Evolutionary conservation across 352 stramenopile genomes (phyloP).

Genomic region (Hyaloperonospora brassicae): DNA sequence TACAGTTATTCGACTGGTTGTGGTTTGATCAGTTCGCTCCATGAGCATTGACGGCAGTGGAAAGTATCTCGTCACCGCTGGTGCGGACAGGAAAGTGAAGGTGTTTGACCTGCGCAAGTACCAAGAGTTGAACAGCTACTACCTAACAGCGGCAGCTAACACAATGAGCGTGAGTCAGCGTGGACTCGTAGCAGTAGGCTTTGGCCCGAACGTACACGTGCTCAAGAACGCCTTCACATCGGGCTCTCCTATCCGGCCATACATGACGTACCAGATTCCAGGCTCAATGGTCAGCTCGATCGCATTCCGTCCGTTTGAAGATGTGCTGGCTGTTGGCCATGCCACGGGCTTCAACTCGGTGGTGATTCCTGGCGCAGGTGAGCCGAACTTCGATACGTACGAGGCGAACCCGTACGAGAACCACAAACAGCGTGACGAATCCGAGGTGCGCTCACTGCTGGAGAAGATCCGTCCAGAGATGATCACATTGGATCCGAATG

Average conservation of each 20-base stretch:
- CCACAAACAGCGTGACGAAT: slow-evolving; percentile 93
- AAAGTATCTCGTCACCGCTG: slow-evolving; percentile 94
- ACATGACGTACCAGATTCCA: slow-evolving; percentile 88
- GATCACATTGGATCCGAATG: slow-evolving; percentile 94
- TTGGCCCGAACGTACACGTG: slow-evolving; percentile 87
- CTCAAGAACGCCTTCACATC: slow-evolving; percentile 86
- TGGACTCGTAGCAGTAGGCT: slow-evolving; percentile 91
- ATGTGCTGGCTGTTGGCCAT: slow-evolving; percentile 95
- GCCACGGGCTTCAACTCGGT: slow-evolving; percentile 69
- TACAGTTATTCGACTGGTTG: slow-evolving; percentile 8
- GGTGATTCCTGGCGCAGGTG: slow-evolving; percentile 94
- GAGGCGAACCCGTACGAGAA: slow-evolving; percentile 97
- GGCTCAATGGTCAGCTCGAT: slow-evolving; percentile 81
- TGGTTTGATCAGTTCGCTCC: slow-evolving; percentile 51
- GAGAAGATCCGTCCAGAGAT: slow-evolving; percentile 98
- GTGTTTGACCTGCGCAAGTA: slow-evolving; percentile 97
- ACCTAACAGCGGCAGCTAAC: slow-evolving; percentile 74
- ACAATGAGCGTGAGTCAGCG: slow-evolving; percentile 94
- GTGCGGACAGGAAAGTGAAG: slow-evolving; percentile 91
- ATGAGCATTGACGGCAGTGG: slow-evolving; percentile 91
- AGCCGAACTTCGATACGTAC: slow-evolving; percentile 97
- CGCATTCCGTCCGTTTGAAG: slow-evolving; percentile 97
- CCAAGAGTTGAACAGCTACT: slow-evolving; percentile 92
- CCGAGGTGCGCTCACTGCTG: slow-evolving; percentile 92
- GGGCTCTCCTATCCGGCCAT: slow-evolving; percentile 53